Base-by-base conservation (phyloP, 2,329 filamentous ascomycete genomes). In the Trichoderma semiorbis region DNA sequence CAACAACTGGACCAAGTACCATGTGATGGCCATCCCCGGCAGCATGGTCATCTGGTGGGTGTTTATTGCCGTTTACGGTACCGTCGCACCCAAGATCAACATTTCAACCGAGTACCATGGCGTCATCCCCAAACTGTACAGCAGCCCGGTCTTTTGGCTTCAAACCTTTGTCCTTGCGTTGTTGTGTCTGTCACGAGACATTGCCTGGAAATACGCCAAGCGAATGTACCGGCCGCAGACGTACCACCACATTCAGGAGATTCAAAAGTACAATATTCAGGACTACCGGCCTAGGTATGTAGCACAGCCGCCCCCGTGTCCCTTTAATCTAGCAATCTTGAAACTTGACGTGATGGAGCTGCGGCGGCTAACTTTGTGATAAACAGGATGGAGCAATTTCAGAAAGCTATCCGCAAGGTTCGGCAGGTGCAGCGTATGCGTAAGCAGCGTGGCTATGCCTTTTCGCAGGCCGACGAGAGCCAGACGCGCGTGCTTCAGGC, bases 211-310 rank as follows among this genome's bases (percentile, higher is more conserved):
- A 86, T 99, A 98, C 77, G 91, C 90, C 73, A 98, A 97, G 86
- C 89, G 96, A 75, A 98, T 99, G 94, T 99, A 98, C 84, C 92
- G 91, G 76, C 96, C 96, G 26, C 93, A 98, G 83, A 91, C 93
- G 57, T 99, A 99, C 79, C 96, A 99, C 78, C 96, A 99, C 81
- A 96, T 99, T 74, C 96, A 99, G 83, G 96, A 99, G 84, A 99
- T 99, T 77, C 96, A 99, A 82, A 99, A 99, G 84, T 99, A 98
- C 85, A 99, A 99, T 78, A 97, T 99, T 73, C 96, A 99, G 84
- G 96, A 99, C 84, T 99, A 99, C 83, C 88, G 96, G 79, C 96
- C 96, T 74, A 91, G 96, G 93, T 95, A 88, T 76, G 88, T 85
- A 66, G 30, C 63, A 34, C 34, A 12, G 18, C 63, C 28, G 26